Conservation (phyloP, 2,329 filamentous ascomycete genomes). For the Drechslerella dactyloides region DNA sequence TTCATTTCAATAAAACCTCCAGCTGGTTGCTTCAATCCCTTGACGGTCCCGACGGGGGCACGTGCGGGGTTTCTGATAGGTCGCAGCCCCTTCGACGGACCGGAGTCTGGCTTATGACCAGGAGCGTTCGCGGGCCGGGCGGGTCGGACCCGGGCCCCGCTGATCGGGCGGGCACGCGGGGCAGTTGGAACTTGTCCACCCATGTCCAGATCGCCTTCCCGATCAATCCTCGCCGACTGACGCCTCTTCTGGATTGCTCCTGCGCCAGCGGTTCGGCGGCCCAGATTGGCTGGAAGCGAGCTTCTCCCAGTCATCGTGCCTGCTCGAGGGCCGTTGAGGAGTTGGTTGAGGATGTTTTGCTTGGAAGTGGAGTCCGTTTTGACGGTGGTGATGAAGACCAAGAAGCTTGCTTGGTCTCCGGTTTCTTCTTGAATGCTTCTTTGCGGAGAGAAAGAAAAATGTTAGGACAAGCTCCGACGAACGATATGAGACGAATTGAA, state of each 20-base stretch:
- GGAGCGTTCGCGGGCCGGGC: slow-evolving; percentile 16
- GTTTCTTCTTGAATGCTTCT: slow-evolving; percentile 3
- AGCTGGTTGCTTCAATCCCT: slow-evolving; percentile 70
- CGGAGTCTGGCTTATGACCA: slow-evolving; percentile 32
- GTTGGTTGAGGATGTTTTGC: not conserved
- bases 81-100: slow-evolving; percentile 28
- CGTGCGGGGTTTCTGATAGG: slow-evolving; percentile 32
- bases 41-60: slow-evolving; percentile 65
- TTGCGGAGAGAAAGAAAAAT: slow-evolving; percentile 9
- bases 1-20: slow-evolving; percentile 58
- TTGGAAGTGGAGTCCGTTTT: not conserved
- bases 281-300: slow-evolving; percentile 40
- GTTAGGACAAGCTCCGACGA: slow-evolving; percentile 21
- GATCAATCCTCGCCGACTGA: slow-evolving; percentile 25
- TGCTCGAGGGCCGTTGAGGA: not conserved
- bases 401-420: slow-evolving; percentile 15
- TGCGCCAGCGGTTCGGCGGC: slow-evolving; percentile 25
- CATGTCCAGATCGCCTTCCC: slow-evolving; percentile 46
- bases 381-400: slow-evolving; percentile 9
- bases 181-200: slow-evolving; percentile 34
- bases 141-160: slow-evolving; percentile 13
- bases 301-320: slow-evolving; percentile 40
- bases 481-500: slow-evolving; percentile 21
- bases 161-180: slow-evolving; percentile 36
- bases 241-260: slow-evolving; percentile 40